Evolutionary conservation across 2,329 filamentous ascomycete genomes (phyloP).

Genomic region (Paecilomyces sp.): DNA sequence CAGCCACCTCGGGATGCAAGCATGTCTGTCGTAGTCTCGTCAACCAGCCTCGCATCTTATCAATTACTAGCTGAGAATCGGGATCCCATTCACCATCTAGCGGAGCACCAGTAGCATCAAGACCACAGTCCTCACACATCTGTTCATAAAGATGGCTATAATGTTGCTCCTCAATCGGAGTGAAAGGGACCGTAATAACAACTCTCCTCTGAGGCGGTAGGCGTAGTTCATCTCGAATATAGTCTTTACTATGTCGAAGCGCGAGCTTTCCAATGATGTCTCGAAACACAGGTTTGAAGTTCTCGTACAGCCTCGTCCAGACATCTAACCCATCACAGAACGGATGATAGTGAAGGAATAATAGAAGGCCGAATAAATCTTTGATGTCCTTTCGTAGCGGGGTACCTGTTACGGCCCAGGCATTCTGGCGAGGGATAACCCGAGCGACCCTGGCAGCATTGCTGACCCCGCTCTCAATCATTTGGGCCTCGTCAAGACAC

Average conservation of each 20-base stretch:
- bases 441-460: conserved; percentile 75
- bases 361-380: conserved; percentile 72
- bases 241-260: conserved; percentile 77
- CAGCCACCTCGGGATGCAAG: conserved; percentile 75
- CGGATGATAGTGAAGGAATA: conserved; percentile 74
- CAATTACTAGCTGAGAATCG: conserved; percentile 49
- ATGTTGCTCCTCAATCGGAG: conserved; percentile 81
- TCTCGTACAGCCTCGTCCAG: conserved; percentile 61
- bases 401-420: conserved; percentile 89
- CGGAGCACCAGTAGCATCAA: conserved; percentile 60
- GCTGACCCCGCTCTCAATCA: conserved; percentile 84
- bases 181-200: conserved; percentile 85
- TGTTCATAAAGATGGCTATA: conserved; percentile 69
- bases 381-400: conserved; percentile 72
- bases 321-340: conserved; percentile 57
- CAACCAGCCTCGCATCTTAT: conserved; percentile 74
- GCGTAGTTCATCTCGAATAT: conserved; percentile 68
- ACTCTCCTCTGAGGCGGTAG: conserved; percentile 79
- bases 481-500: conserved; percentile 65
- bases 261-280: conserved; percentile 65
- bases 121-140: conserved; percentile 63
- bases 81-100: conserved; percentile 57
- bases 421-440: conserved; percentile 72
- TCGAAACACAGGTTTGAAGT: conserved; percentile 58
- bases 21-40: conserved; percentile 72